These are phyloP conservation scores for Chaetomium tenue DNA, from an alignment of 495 filamentous ascomycete genomes.

Conservation along the genomic window DNA sequence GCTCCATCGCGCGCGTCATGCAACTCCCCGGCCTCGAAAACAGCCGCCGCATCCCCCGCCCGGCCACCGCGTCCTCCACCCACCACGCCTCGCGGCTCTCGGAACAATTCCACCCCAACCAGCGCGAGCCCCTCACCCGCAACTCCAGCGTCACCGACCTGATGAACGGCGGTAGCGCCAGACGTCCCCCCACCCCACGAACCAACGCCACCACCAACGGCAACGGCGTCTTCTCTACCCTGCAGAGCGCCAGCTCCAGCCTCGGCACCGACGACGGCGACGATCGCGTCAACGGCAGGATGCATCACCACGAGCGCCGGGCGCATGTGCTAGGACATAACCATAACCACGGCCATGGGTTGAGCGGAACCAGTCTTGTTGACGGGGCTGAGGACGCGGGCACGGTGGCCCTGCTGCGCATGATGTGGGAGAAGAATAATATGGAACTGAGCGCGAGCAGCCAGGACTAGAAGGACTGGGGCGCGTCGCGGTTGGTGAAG, in stretches of 20 bases:
- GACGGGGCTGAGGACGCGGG: conserved; percentile 47
- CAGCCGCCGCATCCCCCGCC: conserved; percentile 45
- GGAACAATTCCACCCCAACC: conserved; percentile 1
- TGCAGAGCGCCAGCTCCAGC: conserved; percentile 40
- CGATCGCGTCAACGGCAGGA: neutral
- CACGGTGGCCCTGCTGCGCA: conserved; percentile 47
- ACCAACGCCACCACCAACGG: neutral
- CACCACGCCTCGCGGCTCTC: conserved; percentile 20
- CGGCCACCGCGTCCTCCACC: conserved; percentile 15
- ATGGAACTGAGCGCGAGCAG: conserved; percentile 52
- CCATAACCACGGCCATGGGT: conserved; percentile 25
- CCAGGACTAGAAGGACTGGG: conserved; percentile 42
- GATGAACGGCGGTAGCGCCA: neutral
- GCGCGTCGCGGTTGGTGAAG: neutral
- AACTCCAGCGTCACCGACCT: conserved; percentile 16
- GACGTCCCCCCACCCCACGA: conserved; percentile 4
- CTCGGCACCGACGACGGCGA: conserved; percentile 40
- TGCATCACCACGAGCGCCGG: conserved; percentile 15
- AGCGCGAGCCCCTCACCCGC: conserved; percentile 7
- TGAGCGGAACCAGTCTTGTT: conserved; percentile 45
- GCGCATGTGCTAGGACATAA: neutral
- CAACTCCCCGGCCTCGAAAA: conserved; percentile 50
- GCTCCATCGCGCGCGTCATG: conserved; percentile 54
- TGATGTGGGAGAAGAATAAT: conserved; percentile 56
- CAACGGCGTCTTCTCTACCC: conserved; percentile 31